These are phyloP conservation scores for Phoenix dactylifera DNA, from an alignment of 176 grass and related monocot species.

Conservation along the genomic window DNA sequence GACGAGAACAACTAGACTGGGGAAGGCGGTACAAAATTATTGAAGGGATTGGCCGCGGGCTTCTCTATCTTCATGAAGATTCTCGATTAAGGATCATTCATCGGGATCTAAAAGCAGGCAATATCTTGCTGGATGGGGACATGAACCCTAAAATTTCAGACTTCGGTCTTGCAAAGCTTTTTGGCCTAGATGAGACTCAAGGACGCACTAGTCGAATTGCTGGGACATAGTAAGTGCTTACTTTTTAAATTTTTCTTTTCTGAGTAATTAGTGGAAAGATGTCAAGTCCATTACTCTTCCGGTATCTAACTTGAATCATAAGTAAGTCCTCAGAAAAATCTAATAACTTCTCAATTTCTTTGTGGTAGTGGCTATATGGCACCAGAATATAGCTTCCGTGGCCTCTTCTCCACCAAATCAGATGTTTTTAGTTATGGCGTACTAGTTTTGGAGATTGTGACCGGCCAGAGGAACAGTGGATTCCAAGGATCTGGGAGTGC, in stretches of 20 bases:
- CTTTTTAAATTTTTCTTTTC: neutral
- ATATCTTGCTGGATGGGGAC: slow-evolving; percentile 5
- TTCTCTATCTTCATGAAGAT: slow-evolving; percentile 18
- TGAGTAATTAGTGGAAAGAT: no score
- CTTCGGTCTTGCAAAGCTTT: slow-evolving; percentile 17
- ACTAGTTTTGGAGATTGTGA: slow-evolving; percentile 51
- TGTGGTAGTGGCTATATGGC: neutral
- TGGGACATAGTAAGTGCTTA: slow-evolving; percentile 7
- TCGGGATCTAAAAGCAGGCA: slow-evolving; percentile 12
- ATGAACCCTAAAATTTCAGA: slow-evolving; percentile 19
- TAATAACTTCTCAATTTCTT: neutral
- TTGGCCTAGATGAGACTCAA: neutral
- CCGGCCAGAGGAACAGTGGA: slow-evolving; percentile 32
- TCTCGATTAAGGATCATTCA: slow-evolving; percentile 17
- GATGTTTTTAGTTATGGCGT: slow-evolving; percentile 48
- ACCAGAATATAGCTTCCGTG: slow-evolving; percentile 39
- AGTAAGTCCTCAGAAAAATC: neutral
- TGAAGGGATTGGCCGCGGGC: slow-evolving; percentile 1
- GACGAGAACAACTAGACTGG: slow-evolving; percentile 21
- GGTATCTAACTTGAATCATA: no score
- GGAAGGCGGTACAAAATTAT: slow-evolving; percentile 1
- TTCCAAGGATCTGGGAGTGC: slow-evolving; percentile 44
- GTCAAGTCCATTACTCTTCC: no score
- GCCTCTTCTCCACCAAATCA: slow-evolving; percentile 48
- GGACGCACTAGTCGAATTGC: neutral